Evolutionary conservation across 2,329 filamentous ascomycete species (phyloP).

Genomic region (Trematosphaeria pertusa): DNA sequence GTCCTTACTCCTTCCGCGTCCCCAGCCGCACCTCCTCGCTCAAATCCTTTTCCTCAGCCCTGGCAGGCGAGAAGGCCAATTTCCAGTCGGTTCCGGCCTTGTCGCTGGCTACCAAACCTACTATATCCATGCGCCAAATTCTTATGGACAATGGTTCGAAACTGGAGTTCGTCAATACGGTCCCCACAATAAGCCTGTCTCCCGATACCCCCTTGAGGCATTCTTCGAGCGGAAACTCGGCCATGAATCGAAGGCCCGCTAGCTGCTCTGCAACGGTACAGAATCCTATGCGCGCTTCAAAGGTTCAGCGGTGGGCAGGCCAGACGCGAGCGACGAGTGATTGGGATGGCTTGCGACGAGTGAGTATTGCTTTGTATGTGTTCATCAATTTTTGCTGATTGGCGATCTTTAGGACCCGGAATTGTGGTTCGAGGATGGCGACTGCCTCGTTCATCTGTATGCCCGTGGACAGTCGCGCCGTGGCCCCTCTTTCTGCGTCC

Average conservation of each 20-base stretch:
- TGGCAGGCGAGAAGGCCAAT: constrained; percentile 5
- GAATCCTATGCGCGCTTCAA: constrained; percentile 28
- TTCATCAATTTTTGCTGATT: constrained; percentile 12
- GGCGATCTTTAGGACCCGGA: constrained; percentile 67
- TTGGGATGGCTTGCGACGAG: constrained; percentile 57
- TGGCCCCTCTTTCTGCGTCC: constrained; percentile 72
- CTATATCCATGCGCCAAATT: constrained; percentile 1
- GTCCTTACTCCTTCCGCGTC: constrained; percentile 22
- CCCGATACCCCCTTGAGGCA: neutral
- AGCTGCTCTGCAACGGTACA: constrained; percentile 24
- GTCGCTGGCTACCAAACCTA: constrained; percentile 5
- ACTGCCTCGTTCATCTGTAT: constrained; percentile 75
- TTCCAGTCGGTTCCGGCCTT: constrained; percentile 9
- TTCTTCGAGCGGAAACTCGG: neutral
- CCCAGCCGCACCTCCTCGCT: constrained; percentile 28
- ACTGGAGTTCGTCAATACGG: constrained; percentile 4
- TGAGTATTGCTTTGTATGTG: constrained; percentile 32
- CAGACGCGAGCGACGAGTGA: constrained; percentile 37
- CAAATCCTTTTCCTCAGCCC: constrained; percentile 6
- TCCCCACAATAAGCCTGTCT: neutral
- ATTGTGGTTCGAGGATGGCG: constrained; percentile 71
- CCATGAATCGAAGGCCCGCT: constrained; percentile 19
- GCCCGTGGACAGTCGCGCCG: constrained; percentile 68
- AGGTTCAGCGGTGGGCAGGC: constrained; percentile 45
- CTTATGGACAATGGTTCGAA: constrained; percentile 7